These are phyloP conservation scores for Neurospora sp. DNA, from an alignment of 495 filamentous ascomycete genomes.

Conservation along the genomic window DNA sequence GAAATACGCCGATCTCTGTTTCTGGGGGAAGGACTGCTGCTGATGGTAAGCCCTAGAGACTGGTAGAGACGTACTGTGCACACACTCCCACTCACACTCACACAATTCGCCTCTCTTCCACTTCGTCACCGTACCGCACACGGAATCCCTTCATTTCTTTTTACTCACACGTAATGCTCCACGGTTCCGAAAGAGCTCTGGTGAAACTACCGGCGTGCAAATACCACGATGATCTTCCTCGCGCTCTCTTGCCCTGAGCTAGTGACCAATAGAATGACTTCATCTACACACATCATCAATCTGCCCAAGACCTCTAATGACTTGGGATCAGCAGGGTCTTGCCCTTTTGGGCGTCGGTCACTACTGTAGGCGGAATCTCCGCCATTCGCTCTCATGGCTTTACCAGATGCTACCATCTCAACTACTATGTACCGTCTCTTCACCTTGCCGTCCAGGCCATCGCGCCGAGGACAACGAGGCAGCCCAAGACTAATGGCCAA, in stretches of 20 bases:
- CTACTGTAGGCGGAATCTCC: neutral
- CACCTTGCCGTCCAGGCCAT: neutral
- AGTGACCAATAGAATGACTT: conserved; percentile 22
- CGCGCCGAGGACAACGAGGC: conserved; percentile 14
- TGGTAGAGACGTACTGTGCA: neutral
- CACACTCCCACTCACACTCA: neutral
- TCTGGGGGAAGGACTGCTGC: neutral
- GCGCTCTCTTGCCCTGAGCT: neutral
- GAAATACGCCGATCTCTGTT: conserved; percentile 4
- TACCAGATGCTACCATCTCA: neutral
- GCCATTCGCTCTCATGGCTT: neutral
- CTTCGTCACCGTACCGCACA: neutral
- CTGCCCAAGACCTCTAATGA: conserved; percentile 12
- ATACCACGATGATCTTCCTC: neutral
- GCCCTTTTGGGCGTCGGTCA: conserved; percentile 2
- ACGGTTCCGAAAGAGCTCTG: neutral
- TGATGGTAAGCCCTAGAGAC: neutral
- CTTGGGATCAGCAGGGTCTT: conserved; percentile 23
- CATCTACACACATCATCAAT: neutral
- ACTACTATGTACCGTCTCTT: neutral
- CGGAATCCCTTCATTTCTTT: neutral
- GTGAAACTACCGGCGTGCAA: neutral
- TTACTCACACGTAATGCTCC: neutral
- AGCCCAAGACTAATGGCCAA: conserved; percentile 12
- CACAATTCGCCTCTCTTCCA: conserved; percentile 1